A percentile compares a stretch with the other conserved stretches of the same genome.
phyloP scores from a whole-genome alignment of 768 basidiomycete genomes.

The Psilocybe azurescens region DNA sequence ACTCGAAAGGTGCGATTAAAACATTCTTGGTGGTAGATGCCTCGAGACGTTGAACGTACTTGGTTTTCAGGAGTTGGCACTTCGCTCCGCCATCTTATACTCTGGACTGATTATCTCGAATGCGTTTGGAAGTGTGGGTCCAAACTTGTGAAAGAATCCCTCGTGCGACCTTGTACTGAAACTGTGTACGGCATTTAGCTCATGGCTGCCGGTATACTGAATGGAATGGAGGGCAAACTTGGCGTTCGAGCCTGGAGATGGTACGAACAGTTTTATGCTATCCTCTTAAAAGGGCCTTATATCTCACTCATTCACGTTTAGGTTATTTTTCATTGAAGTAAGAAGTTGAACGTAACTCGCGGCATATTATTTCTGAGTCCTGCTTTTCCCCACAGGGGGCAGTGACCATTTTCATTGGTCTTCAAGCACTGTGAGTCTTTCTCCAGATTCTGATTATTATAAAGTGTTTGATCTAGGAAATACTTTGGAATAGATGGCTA shows the following conservation, averaged over 20 bases:
- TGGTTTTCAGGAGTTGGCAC: constrained; percentile 60
- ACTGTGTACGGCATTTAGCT: constrained; percentile 38
- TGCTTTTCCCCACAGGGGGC: constrained; percentile 48
- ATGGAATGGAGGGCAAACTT: constrained; percentile 66
- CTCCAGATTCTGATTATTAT: neutral
- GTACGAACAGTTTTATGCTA: constrained; percentile 33
- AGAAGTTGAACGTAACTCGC: neutral
- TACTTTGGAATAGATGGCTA: constrained; percentile 45
- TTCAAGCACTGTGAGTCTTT: constrained; percentile 50
- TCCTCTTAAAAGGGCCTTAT: neutral
- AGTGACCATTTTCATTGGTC: constrained; percentile 64
- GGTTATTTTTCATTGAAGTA: constrained; percentile 78
- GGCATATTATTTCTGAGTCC: neutral
- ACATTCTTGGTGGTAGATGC: neutral
- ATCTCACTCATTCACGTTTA: constrained; percentile 21
- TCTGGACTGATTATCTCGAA: constrained; percentile 65
- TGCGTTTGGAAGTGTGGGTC: constrained; percentile 66
- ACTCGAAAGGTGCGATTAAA: constrained; percentile 50
- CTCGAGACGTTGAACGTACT: neutral
- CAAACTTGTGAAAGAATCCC: neutral
- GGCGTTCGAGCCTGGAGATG: constrained; percentile 78
- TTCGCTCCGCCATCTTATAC: constrained; percentile 65
- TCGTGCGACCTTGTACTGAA: neutral
- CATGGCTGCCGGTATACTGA: constrained; percentile 75
- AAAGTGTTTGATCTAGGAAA: neutral